Evolutionary conservation across 352 stramenopile species (phyloP), one percentile per base, ranked within the genome.

Genomic region (Globisporangium mamillatum): DNA sequence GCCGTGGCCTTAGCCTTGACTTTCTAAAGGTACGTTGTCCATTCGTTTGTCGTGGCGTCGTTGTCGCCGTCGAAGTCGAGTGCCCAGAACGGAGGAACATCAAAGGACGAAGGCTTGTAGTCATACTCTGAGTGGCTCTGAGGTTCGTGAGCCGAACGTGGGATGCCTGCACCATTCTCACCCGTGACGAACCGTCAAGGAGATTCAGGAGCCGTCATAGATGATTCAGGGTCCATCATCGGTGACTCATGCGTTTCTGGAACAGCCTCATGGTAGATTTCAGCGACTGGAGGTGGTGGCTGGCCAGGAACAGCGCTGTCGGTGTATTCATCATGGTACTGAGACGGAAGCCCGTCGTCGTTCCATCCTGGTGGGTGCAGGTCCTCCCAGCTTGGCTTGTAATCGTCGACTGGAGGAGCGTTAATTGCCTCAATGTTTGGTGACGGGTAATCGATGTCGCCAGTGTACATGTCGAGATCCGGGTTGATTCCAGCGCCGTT

Each of bases 21-120:
- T 14, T 57, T 48, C 12, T 56, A 8, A 6, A 50, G 20, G 27
- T 32, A 57, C 24, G 9, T 14, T 1, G 24, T 29, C 63, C 54
- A 68, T 41, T 68, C 63, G 8, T 24, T n/a, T 7, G 36, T 24
- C 22, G 63, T 57, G 20, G 56, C 54, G 25, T 44, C 20, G 4
- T 22, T 14, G 27, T 68, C 41, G 9, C 63, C 38, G 20, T 68
- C 27, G 4, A 38, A 16, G 38, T 63, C 38, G 25, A 68, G 53
- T 16, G 16, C 41, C 4, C 4, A 56, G 14, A 73, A 67, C 22
- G 70, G 56, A 25, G 73, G 73, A 27, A 79, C 36, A 12, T 32
- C 8, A 2, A 24, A 8, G 1, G 67, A 60, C 16, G 61, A 50
- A 4, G 67, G 67, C 16, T 34, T 44, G 62, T 56, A 65, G 1